Conservation (phyloP, 352 stramenopile species). For the Vaucheria bursata region DNA sequence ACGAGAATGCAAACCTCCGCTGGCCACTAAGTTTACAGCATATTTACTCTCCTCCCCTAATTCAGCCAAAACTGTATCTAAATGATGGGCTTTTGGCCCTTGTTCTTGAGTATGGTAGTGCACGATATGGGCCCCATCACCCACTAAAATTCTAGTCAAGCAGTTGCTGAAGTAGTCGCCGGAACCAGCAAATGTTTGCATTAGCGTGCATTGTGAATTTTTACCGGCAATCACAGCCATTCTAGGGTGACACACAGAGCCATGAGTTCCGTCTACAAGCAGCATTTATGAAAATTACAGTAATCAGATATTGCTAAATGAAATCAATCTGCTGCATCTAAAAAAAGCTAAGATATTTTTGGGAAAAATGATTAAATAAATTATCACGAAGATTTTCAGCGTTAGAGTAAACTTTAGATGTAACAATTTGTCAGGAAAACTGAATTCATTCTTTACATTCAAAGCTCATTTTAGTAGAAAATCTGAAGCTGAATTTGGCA, state of each 20-base stretch:
- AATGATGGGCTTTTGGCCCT: conserved; percentile 9
- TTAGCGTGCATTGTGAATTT: conserved; percentile 17
- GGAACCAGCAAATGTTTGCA: conserved; percentile 34
- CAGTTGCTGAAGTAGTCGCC: conserved; percentile 38
- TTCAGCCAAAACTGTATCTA: conserved; percentile 27
- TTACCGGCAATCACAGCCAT: conserved; percentile 30
- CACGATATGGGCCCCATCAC: conserved; percentile 34
- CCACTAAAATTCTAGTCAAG: conserved; percentile 30
- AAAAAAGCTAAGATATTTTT: too few relatives aligned
- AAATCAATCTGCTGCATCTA: too few relatives aligned
- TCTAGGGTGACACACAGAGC: conserved; percentile 34
- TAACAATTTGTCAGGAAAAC: too few relatives aligned
- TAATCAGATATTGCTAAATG: too few relatives aligned
- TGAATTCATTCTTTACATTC: too few relatives aligned
- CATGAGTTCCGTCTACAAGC: neutral
- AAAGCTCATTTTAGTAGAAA: too few relatives aligned
- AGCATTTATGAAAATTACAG: too few relatives aligned
- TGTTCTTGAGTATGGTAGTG: conserved; percentile 42
- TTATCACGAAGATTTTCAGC: too few relatives aligned
- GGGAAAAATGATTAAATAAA: too few relatives aligned
- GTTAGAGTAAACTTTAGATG: too few relatives aligned
- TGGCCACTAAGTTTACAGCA: conserved; percentile 29
- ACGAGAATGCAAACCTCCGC: conserved; percentile 17
- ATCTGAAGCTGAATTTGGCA: too few relatives aligned
- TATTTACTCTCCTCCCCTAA: conserved; percentile 16